A percentile compares a stretch with the other conserved stretches of the same genome.
Conservation (phyloP, 2,329 filamentous ascomycete species). For the Neoarthrinium moseri region DNA sequence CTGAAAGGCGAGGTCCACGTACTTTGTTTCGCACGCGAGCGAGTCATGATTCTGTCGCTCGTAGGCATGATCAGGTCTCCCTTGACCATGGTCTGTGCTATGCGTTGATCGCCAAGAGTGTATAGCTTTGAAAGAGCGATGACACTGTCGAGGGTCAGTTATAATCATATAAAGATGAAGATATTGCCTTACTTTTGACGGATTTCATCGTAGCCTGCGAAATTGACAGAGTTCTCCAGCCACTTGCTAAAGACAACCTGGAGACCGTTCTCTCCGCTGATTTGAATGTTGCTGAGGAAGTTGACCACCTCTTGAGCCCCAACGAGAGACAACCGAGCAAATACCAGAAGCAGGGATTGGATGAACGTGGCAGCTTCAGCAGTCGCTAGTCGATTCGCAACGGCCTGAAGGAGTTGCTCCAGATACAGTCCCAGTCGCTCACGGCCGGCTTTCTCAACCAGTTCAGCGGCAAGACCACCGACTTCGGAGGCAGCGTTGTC, state of each 20-base stretch:
- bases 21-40: constrained; percentile 85
- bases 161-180: constrained; percentile 11
- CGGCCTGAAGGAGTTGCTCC: constrained; percentile 82
- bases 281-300: constrained; percentile 82
- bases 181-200: constrained; percentile 78
- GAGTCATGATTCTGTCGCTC: constrained; percentile 86
- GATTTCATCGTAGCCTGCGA: constrained; percentile 98
- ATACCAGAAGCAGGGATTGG: constrained; percentile 92
- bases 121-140: constrained; percentile 92
- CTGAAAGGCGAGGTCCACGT: constrained; percentile 29
- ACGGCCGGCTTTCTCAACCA: constrained; percentile 92
- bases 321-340: constrained; percentile 82
- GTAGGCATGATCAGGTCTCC: constrained; percentile 83
- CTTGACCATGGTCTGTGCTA: constrained; percentile 80
- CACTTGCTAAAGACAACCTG: constrained; percentile 90
- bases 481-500: constrained; percentile 96
- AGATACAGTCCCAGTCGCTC: constrained; percentile 89
- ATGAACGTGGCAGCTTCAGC: constrained; percentile 88
- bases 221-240: constrained; percentile 95
- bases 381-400: constrained; percentile 79
- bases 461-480: constrained; percentile 86
- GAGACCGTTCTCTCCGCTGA: constrained; percentile 78
- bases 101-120: constrained; percentile 76
- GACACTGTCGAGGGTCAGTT: constrained; percentile 55
- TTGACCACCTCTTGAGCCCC: constrained; percentile 87